These are phyloP conservation scores for Pythium folliculosum DNA, from an alignment of 352 stramenopile genomes.

Conservation along the genomic window DNA sequence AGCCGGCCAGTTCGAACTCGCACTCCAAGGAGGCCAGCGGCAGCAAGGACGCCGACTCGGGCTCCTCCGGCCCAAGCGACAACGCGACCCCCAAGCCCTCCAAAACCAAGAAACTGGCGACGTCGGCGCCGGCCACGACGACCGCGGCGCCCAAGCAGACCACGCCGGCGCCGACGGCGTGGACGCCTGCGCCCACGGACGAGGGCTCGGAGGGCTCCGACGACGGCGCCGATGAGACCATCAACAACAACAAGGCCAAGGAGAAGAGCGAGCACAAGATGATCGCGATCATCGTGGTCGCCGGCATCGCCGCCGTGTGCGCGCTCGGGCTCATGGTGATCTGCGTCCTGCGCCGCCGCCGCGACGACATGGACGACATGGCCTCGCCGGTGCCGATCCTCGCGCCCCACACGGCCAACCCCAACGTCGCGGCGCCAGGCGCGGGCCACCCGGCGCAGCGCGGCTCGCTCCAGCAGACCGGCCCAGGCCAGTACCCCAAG, in stretches of 20 bases:
- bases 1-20: not conserved
- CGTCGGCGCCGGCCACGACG: constrained; percentile 4
- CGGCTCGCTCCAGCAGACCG: constrained; percentile 14
- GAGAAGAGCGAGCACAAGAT: constrained; percentile 19
- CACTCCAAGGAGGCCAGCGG: constrained; percentile 1
- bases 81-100: constrained; percentile 10
- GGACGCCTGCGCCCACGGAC: constrained; percentile 11
- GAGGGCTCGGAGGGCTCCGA: not conserved
- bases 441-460: not conserved
- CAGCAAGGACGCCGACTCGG: constrained; percentile 6
- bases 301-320: constrained; percentile 28
- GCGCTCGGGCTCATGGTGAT: constrained; percentile 24
- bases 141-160: not conserved
- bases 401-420: not conserved
- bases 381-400: constrained; percentile 21
- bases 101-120: constrained; percentile 18
- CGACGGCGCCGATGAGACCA: not conserved
- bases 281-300: constrained; percentile 27
- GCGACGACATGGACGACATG: constrained; percentile 25
- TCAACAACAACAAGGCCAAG: constrained; percentile 2
- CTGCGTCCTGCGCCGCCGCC: constrained; percentile 29
- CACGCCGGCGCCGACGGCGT: not conserved
- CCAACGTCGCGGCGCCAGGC: not conserved
- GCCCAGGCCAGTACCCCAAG: constrained; percentile 25
- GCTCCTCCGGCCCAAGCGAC: constrained; percentile 4